Conservation (phyloP, 2,329 filamentous ascomycete species). For the Domatiomyces globalis region DNA sequence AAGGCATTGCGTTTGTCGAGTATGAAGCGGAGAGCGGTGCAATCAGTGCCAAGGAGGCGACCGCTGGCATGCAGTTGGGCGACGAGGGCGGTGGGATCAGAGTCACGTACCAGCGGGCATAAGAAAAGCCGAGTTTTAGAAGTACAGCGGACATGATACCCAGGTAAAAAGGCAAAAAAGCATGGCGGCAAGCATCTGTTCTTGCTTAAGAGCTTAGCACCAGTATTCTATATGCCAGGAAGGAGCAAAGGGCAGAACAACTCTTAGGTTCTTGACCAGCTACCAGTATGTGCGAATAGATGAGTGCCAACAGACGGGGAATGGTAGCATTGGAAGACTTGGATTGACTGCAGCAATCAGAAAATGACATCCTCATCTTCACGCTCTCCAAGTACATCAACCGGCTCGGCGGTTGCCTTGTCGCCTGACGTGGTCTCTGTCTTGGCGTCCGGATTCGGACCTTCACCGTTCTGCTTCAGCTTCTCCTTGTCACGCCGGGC, state of each 20-base stretch:
- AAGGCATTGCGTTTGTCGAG: slow-evolving; percentile 88
- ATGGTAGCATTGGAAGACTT: too few species aligned
- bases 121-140: slow-evolving; percentile 16
- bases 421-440: slow-evolving; percentile 17
- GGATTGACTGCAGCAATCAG: slow-evolving; percentile 25
- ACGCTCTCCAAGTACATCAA: slow-evolving; percentile 57
- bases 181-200: too few species aligned
- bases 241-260: too few species aligned
- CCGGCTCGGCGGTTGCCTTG: slow-evolving; percentile 27
- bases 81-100: slow-evolving; percentile 66
- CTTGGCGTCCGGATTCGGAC: too few species aligned
- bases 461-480: slow-evolving; percentile 5
- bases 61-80: slow-evolving; percentile 67
- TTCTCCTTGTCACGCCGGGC: slow-evolving; percentile 31
- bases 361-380: slow-evolving; percentile 83
- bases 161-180: too few species aligned
- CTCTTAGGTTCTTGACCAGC: too few species aligned
- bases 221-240: too few species aligned
- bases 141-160: too few species aligned
- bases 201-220: too few species aligned
- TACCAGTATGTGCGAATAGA: too few species aligned
- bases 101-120: slow-evolving; percentile 93
- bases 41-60: slow-evolving; percentile 87
- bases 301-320: not conserved
- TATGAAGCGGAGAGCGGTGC: slow-evolving; percentile 83